Conservation (phyloP, 805 yeast genomes). For the Aciculoconidium aculeatum region DNA sequence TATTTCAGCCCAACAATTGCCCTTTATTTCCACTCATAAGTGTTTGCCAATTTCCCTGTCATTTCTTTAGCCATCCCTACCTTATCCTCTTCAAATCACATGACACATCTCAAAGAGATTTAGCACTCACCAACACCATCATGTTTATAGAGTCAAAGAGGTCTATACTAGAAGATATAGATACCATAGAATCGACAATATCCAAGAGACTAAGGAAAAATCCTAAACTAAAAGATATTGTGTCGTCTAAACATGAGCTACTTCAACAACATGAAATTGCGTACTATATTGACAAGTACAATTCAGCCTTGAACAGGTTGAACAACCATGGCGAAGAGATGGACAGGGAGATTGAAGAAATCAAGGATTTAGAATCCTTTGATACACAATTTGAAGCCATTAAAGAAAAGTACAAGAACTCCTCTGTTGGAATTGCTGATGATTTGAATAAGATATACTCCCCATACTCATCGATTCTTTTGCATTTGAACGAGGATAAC, state of each 20-base stretch:
- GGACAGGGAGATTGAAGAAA: slow-evolving; percentile 11
- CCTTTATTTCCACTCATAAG: no score
- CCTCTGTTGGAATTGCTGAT: slow-evolving; percentile 13
- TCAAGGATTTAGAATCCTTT: slow-evolving; percentile 31
- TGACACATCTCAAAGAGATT: no score
- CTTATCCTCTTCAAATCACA: no score
- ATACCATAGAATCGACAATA: slow-evolving; percentile 63
- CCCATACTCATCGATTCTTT: slow-evolving; percentile 20
- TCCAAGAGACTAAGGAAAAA: slow-evolving; percentile 44
- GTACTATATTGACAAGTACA: slow-evolving; percentile 43
- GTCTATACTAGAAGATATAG: slow-evolving; percentile 54
- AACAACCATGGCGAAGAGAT: slow-evolving; percentile 9
- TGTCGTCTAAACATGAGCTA: slow-evolving; percentile 12
- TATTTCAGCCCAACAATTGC: no score
- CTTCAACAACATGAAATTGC: slow-evolving; percentile 66
- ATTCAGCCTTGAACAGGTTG: slow-evolving; percentile 5
- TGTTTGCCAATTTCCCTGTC: no score
- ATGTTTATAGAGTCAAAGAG: slow-evolving; percentile 33
- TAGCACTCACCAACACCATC: slow-evolving; percentile 1
- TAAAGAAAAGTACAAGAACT: slow-evolving; percentile 12
- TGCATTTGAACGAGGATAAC: slow-evolving; percentile 8
- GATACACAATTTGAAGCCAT: slow-evolving; percentile 28
- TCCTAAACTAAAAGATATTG: slow-evolving; percentile 8
- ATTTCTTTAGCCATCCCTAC: no score
- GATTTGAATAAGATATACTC: slow-evolving; percentile 10